Evolutionary conservation across 352 stramenopile species (phyloP).

Genomic region (Globisporangium lucens): DNA sequence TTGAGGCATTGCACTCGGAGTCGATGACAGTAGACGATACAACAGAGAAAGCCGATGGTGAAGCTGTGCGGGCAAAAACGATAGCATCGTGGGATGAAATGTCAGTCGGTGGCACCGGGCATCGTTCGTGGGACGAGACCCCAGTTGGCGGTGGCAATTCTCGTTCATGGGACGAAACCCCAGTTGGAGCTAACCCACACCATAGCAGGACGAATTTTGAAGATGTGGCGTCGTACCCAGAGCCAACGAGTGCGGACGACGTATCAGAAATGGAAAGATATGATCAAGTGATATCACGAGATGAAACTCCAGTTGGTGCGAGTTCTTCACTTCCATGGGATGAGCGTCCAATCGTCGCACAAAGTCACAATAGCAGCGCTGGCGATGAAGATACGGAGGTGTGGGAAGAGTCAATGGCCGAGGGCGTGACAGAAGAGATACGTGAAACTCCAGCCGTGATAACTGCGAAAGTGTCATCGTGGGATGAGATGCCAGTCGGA

Average conservation of each 20-base stretch:
- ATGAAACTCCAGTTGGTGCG: neutral
- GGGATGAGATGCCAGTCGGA: constrained; percentile 11
- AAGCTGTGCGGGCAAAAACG: neutral
- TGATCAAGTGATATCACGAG: neutral
- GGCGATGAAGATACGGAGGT: neutral
- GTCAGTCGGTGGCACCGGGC: neutral
- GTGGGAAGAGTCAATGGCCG: neutral
- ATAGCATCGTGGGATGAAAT: constrained; percentile 6
- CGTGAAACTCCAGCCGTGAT: neutral
- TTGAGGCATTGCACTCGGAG: neutral
- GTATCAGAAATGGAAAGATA: neutral
- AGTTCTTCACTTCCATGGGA: neutral
- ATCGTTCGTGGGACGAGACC: constrained; percentile 4
- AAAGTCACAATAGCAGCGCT: neutral
- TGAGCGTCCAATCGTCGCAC: neutral
- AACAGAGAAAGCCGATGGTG: neutral
- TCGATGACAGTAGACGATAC: neutral
- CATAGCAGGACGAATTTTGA: neutral
- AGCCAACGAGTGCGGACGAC: neutral
- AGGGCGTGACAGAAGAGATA: neutral
- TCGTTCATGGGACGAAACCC: constrained; percentile 11
- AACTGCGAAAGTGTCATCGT: neutral
- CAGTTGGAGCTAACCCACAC: constrained; percentile 1
- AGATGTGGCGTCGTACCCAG: neutral
- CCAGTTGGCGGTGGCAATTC: neutral